Percentiles rank a stretch among this genome's conserved stretches.
Evolutionary conservation across 768 basidiomycete genomes (phyloP).

Genomic region (Pisolithus tinctorius): DNA sequence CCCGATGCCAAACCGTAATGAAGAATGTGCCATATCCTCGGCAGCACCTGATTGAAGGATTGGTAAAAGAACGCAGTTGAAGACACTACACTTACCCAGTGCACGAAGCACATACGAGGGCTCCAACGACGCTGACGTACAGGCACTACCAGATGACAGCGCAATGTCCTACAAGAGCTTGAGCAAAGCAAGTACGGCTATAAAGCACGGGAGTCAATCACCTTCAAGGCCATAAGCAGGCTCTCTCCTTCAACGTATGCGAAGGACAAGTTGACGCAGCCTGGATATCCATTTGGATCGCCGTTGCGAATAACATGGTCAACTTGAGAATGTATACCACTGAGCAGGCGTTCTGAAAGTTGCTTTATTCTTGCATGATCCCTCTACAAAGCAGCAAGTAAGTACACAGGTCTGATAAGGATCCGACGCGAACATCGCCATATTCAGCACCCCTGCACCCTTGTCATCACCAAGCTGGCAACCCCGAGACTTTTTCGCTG

Average conservation of each 20-base stretch:
- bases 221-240: conserved; percentile 96
- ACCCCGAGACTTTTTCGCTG: conserved; percentile 8
- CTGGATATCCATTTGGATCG: conserved; percentile 85
- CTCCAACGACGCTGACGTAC: conserved; percentile 96
- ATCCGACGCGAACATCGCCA: neutral
- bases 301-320: conserved; percentile 94
- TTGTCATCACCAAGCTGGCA: conserved; percentile 56
- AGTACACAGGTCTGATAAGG: neutral
- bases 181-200: conserved; percentile 2
- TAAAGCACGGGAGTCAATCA: conserved; percentile 24
- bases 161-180: conserved; percentile 70
- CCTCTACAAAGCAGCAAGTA: conserved; percentile 38
- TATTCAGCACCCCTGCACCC: conserved; percentile 94
- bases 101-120: conserved; percentile 98
- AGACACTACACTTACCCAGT: conserved; percentile 47
- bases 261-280: conserved; percentile 93
- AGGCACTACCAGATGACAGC: conserved; percentile 95
- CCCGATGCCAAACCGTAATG: conserved; percentile 94
- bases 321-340: conserved; percentile 75
- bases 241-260: conserved; percentile 97
- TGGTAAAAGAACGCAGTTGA: neutral
- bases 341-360: conserved; percentile 75
- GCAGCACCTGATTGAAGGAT: conserved; percentile 58
- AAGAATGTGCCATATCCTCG: conserved; percentile 99
- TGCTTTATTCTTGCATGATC: conserved; percentile 71